Conservation (phyloP, 2,329 filamentous ascomycete species). For the Microcyclosporella mali region DNA sequence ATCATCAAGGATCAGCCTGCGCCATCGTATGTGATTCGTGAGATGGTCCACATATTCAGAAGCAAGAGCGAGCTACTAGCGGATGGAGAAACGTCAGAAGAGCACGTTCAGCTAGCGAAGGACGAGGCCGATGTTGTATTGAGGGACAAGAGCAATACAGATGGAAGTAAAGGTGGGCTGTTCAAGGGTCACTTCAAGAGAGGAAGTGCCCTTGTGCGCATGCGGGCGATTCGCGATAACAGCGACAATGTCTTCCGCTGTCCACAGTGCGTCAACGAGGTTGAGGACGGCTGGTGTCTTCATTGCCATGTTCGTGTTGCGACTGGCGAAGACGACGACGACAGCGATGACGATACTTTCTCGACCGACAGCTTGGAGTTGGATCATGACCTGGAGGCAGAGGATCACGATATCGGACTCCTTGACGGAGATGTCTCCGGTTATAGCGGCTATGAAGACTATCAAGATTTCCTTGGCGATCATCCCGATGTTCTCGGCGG, state of each 20-base stretch:
- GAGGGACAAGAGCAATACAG: constrained; percentile 50
- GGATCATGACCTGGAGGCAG: constrained; percentile 36
- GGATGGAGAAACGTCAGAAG: constrained; percentile 55
- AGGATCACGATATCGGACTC: constrained; percentile 22
- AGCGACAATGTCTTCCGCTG: constrained; percentile 58
- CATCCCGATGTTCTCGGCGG: constrained; percentile 1
- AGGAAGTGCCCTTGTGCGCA: constrained; percentile 17
- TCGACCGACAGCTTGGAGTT: constrained; percentile 26
- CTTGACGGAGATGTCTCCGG: not conserved
- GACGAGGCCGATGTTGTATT: constrained; percentile 57
- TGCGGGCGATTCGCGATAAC: constrained; percentile 47
- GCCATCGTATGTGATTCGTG: constrained; percentile 59
- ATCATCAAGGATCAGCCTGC: constrained; percentile 54
- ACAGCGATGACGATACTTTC: constrained; percentile 20
- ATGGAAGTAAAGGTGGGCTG: constrained; percentile 49
- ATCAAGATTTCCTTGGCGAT: constrained; percentile 4
- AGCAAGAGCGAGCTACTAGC: constrained; percentile 56
- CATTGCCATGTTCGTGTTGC: constrained; percentile 50
- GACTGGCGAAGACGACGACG: constrained; percentile 41
- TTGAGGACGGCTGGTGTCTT: constrained; percentile 54
- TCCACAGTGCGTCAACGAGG: constrained; percentile 56
- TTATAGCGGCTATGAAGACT: constrained; percentile 3
- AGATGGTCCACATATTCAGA: constrained; percentile 59
- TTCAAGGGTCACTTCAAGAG: constrained; percentile 56
- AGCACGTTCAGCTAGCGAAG: constrained; percentile 52